These are phyloP conservation scores for Chaetoceros tenuissimus DNA, from an alignment of 108 stramenopile genomes.

Conservation along the genomic window DNA sequence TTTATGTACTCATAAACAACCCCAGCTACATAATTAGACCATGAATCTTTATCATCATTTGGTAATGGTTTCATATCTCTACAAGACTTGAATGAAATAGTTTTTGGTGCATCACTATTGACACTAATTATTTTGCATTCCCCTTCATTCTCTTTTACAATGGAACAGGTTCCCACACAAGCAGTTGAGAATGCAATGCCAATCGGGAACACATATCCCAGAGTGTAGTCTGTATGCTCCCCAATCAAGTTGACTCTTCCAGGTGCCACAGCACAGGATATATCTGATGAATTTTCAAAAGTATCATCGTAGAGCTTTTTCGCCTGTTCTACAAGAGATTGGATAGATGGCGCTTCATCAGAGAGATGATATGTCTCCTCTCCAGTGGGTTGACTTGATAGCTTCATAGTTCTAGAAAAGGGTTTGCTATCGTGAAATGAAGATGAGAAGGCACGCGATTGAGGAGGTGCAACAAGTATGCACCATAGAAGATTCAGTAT, in stretches of 20 bases:
- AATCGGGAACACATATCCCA: slow-evolving; percentile 89
- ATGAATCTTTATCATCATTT: slow-evolving; percentile 18
- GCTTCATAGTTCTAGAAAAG: no score
- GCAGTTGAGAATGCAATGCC: slow-evolving; percentile 80
- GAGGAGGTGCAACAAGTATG: no score
- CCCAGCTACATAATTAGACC: slow-evolving; percentile 90
- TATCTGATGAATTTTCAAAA: neutral
- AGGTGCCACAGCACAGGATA: slow-evolving; percentile 42
- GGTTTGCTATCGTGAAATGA: no score
- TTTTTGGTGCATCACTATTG: slow-evolving; percentile 19
- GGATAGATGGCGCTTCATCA: slow-evolving; percentile 1
- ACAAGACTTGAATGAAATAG: slow-evolving; percentile 32
- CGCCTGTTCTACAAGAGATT: slow-evolving; percentile 10
- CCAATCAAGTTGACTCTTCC: slow-evolving; percentile 89
- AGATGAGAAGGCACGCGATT: no score
- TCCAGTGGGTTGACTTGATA: no score
- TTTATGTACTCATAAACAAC: slow-evolving; percentile 77
- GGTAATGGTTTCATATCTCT: slow-evolving; percentile 42
- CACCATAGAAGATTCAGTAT: no score
- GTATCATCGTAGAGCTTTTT: slow-evolving; percentile 14
- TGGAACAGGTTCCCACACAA: slow-evolving; percentile 46
- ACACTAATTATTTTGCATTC: slow-evolving; percentile 34
- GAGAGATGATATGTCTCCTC: neutral
- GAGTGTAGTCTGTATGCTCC: slow-evolving; percentile 96
- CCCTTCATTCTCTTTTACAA: slow-evolving; percentile 11